phyloP scores from a whole-genome alignment of 202 grass and related monocot genomes.

The Brachypodium distachyon region DNA sequence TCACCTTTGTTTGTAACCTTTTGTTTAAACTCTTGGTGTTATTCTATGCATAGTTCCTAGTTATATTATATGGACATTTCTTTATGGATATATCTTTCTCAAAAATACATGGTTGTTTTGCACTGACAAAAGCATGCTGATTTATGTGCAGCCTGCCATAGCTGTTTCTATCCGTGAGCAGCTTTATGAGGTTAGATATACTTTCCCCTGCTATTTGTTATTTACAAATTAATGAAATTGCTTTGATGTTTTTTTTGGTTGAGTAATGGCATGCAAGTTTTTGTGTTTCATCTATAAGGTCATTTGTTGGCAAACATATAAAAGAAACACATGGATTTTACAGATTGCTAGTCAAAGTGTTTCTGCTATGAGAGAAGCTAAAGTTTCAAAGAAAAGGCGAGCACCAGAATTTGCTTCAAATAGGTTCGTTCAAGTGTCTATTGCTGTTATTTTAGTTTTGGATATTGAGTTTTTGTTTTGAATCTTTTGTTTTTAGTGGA shows the following conservation, averaged over 20 bases:
- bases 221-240: background rate
- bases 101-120: background rate
- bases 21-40: background rate
- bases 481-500: background rate
- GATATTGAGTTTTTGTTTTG: background rate
- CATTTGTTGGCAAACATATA: background rate
- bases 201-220: background rate
- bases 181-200: conserved; percentile 80
- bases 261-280: background rate
- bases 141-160: conserved; percentile 65
- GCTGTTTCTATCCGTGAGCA: conserved; percentile 89
- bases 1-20: background rate
- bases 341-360: conserved; percentile 88
- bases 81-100: background rate
- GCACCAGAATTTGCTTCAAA: conserved; percentile 68
- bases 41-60: background rate
- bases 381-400: conserved; percentile 76
- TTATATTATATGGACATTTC: background rate
- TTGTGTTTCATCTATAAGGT: background rate
- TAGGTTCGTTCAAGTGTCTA: conserved; percentile 40
- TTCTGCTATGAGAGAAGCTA: conserved; percentile 83
- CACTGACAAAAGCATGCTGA: background rate
- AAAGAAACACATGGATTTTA: background rate
- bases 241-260: background rate
- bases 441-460: background rate